Conservation (phyloP, 257 asterid species). For the Leonotis leonurus region DNA sequence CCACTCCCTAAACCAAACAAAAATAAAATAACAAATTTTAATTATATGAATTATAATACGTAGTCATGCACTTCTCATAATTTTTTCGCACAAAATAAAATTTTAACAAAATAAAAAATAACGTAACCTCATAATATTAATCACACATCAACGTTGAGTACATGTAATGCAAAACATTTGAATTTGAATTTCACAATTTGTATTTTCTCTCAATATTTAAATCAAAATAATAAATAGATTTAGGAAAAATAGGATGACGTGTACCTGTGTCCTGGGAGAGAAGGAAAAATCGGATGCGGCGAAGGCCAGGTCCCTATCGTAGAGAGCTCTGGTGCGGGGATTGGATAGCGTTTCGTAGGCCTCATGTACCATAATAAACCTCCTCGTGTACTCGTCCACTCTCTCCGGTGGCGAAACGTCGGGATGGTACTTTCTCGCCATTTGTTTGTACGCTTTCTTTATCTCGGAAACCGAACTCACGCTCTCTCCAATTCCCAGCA, state of each 20-base stretch:
- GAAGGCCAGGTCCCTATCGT: slow-evolving; percentile 39
- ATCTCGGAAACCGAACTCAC: slow-evolving; percentile 34
- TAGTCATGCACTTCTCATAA: too few relatives aligned
- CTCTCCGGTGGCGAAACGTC: slow-evolving; percentile 60
- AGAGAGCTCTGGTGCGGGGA: slow-evolving; percentile 37
- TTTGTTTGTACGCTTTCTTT: slow-evolving; percentile 46
- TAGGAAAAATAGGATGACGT: neutral
- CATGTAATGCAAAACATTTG: too few relatives aligned
- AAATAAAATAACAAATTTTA: too few relatives aligned
- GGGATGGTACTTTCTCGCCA: slow-evolving; percentile 66
- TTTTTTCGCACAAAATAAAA: too few relatives aligned
- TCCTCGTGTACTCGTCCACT: slow-evolving; percentile 41
- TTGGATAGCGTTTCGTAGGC: slow-evolving; percentile 67
- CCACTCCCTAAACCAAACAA: neutral
- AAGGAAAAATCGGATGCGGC: slow-evolving; percentile 19
- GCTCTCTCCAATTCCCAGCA: slow-evolving; percentile 46
- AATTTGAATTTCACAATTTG: too few relatives aligned
- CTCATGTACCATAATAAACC: slow-evolving; percentile 44
- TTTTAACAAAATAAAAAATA: too few relatives aligned
- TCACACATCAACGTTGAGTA: too few relatives aligned
- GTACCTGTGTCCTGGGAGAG: slow-evolving; percentile 14
- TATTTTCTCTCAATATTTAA: too few relatives aligned
- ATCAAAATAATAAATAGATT: too few relatives aligned
- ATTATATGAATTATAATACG: too few relatives aligned
- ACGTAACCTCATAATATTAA: too few relatives aligned